Percentiles rank a stretch among this genome's conserved stretches.
These are phyloP conservation scores for Penicillium sp. DNA, from an alignment of 2,329 filamentous ascomycete species.

Conservation along the genomic window DNA sequence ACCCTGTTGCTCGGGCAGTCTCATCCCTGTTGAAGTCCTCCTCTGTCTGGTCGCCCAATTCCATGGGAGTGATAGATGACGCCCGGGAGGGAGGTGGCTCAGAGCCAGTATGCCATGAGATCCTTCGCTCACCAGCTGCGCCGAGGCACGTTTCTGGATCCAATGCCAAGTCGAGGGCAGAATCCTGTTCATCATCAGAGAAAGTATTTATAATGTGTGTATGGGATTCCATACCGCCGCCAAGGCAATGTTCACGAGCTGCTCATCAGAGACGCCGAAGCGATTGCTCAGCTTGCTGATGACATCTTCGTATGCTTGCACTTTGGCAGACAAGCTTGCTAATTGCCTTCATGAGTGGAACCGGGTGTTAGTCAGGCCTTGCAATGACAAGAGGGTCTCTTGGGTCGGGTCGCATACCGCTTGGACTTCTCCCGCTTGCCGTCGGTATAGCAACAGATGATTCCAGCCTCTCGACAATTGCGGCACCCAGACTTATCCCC, in stretches of 20 bases:
- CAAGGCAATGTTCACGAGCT: conserved; percentile 35
- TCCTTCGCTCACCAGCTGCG: conserved; percentile 19
- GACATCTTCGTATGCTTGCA: conserved; percentile 41
- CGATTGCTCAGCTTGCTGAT: conserved; percentile 36
- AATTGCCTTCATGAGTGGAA: conserved; percentile 32
- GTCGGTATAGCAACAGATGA: conserved; percentile 45
- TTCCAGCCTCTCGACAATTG: conserved; percentile 44
- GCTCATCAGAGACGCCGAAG: conserved; percentile 37
- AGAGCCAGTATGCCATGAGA: conserved; percentile 18
- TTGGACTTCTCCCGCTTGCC: conserved; percentile 46
- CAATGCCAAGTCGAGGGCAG: conserved; percentile 22
- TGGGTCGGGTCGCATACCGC: conserved; percentile 31
- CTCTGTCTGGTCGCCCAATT: conserved; percentile 40
- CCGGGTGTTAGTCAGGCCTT: conserved; percentile 2
- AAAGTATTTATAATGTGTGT: neutral
- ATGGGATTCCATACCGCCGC: conserved; percentile 27
- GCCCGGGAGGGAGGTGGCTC: conserved; percentile 24
- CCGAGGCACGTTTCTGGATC: conserved; percentile 18
- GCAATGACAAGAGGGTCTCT: neutral
- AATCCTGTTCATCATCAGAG: conserved; percentile 26
- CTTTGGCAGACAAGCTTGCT: conserved; percentile 41
- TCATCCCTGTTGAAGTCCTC: conserved; percentile 44
- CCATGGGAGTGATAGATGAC: conserved; percentile 34
- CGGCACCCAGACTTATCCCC: conserved; percentile 45
- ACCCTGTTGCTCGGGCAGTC: conserved; percentile 39